These are phyloP conservation scores for Colletotrichum sp. DNA, from an alignment of 2,329 filamentous ascomycete genomes.

Conservation along the genomic window DNA sequence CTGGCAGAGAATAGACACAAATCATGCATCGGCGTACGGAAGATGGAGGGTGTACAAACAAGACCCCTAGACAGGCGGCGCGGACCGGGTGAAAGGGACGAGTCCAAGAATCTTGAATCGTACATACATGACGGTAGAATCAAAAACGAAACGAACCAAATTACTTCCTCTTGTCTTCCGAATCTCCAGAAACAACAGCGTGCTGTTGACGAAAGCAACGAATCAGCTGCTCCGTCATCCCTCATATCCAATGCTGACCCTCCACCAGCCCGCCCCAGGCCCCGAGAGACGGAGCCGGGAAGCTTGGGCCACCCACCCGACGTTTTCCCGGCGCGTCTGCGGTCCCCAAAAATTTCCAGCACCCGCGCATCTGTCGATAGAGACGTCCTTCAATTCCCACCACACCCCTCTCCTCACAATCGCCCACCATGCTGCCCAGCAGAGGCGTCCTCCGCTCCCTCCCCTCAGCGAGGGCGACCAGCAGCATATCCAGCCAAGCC, in stretches of 20 bases:
- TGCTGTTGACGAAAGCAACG: neutral
- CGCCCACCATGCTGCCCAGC: slow-evolving; percentile 48
- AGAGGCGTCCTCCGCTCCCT: slow-evolving; percentile 47
- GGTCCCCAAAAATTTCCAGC: slow-evolving; percentile 34
- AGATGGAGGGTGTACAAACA: neutral
- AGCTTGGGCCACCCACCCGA: slow-evolving; percentile 29
- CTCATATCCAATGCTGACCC: neutral
- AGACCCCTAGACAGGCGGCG: neutral
- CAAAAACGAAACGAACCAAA: neutral
- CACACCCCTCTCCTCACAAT: slow-evolving; percentile 18
- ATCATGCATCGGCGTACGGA: slow-evolving; percentile 6
- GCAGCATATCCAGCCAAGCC: slow-evolving; percentile 28
- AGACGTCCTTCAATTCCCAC: slow-evolving; percentile 10
- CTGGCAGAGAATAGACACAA: neutral
- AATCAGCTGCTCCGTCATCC: neutral
- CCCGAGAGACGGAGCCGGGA: neutral
- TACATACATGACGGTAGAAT: neutral
- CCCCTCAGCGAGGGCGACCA: slow-evolving; percentile 35
- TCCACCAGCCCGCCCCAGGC: neutral
- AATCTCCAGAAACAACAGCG: neutral
- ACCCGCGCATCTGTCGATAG: neutral
- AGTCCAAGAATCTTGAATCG: neutral
- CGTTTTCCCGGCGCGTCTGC: slow-evolving; percentile 36
- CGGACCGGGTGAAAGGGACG: neutral
- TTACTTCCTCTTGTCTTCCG: neutral